Evolutionary conservation across 495 filamentous ascomycete genomes (phyloP).

Genomic region (Penicillium alfredii): DNA sequence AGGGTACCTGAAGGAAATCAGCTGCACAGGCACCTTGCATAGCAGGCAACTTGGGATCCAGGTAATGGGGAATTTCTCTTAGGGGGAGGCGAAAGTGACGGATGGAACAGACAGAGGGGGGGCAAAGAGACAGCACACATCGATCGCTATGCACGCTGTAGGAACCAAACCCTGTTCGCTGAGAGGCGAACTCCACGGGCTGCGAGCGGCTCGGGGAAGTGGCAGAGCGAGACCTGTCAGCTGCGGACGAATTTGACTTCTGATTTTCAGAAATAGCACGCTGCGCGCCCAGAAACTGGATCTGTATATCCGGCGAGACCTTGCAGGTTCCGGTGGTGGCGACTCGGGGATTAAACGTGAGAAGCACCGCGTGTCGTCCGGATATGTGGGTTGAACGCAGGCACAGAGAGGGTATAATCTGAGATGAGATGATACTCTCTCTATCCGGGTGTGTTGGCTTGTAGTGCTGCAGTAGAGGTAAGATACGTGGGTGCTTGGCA

Average conservation of each 20-base stretch:
- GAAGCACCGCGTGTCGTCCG: no score
- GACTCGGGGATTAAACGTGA: no score
- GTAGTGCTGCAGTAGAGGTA: no score
- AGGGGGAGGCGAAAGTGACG: no score
- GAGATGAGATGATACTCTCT: no score
- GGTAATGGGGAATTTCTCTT: conserved; percentile 15
- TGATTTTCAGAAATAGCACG: conserved; percentile 13
- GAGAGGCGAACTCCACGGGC: conserved; percentile 17
- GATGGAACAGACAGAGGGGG: background rate
- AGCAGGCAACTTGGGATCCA: conserved; percentile 18
- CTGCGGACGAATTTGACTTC: conserved; percentile 27
- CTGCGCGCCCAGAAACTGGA: conserved; percentile 12
- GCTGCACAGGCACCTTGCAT: conserved; percentile 22
- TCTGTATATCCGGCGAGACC: conserved; percentile 14
- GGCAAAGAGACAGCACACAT: background rate
- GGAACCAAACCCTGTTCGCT: conserved; percentile 5
- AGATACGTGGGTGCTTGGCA: no score
- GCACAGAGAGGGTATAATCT: no score
- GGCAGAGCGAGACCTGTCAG: conserved; percentile 20
- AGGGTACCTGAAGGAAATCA: conserved; percentile 21
- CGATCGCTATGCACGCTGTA: conserved; percentile 6
- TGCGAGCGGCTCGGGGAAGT: conserved; percentile 6
- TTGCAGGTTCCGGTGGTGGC: no score
- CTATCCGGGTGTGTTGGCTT: no score
- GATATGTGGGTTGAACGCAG: no score